These are phyloP conservation scores for Trichoderma sp. DNA, from an alignment of 2,329 filamentous ascomycete genomes.

Conservation along the genomic window DNA sequence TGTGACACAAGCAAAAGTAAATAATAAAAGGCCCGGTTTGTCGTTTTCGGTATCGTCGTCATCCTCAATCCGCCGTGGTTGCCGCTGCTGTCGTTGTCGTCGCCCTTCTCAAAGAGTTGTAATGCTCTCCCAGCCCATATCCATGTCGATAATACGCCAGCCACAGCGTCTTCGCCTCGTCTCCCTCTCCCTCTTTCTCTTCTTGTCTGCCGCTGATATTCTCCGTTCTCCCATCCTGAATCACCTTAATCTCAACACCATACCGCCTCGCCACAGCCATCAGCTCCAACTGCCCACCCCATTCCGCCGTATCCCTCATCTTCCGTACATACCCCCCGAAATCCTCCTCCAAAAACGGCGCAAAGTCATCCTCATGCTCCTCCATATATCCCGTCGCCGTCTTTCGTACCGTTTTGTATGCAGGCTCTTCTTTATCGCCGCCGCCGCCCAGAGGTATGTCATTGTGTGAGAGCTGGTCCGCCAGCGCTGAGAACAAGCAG, in stretches of 20 bases:
- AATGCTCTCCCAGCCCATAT: conserved; percentile 94
- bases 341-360: conserved; percentile 82
- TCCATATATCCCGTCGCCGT: conserved; percentile 79
- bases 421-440: conserved; percentile 42
- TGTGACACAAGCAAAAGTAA: neutral
- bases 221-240: conserved; percentile 83
- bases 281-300: conserved; percentile 93
- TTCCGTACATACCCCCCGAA: conserved; percentile 72
- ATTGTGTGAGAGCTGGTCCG: conserved; percentile 72
- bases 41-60: neutral
- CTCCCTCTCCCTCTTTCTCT: conserved; percentile 51
- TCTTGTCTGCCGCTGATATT: conserved; percentile 61
- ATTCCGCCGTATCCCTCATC: conserved; percentile 87
- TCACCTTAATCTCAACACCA: conserved; percentile 76
- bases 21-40: neutral
- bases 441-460: conserved; percentile 47
- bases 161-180: conserved; percentile 69
- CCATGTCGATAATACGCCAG: conserved; percentile 93
- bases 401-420: conserved; percentile 69
- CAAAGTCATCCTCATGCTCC: conserved; percentile 76
- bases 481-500: conserved; percentile 90
- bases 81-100: conserved; percentile 32
- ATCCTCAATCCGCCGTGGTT: conserved; percentile 16
- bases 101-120: conserved; percentile 76
- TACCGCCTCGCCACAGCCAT: conserved; percentile 82